Percentiles rank a stretch among this genome's conserved stretches.
These are phyloP conservation scores for Lepiota brunneoincarnata DNA, from an alignment of 768 basidiomycete species.

Conservation along the genomic window DNA sequence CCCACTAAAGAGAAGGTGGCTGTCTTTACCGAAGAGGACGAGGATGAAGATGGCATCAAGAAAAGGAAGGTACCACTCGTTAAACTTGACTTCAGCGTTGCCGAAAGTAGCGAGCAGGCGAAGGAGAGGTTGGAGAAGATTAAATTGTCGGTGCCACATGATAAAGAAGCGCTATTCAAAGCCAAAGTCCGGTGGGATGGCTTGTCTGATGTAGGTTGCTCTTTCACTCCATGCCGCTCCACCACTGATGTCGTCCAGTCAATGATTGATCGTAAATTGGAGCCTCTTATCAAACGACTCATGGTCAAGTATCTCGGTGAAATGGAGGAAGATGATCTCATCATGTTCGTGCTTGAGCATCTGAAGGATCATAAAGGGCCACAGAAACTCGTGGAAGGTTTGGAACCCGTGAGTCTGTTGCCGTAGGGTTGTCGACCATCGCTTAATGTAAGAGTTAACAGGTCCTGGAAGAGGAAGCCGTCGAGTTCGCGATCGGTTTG, in stretches of 20 bases:
- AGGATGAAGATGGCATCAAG: slow-evolving; percentile 82
- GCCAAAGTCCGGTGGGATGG: slow-evolving; percentile 91
- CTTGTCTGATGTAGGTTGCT: slow-evolving; percentile 68
- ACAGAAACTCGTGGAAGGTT: slow-evolving; percentile 80
- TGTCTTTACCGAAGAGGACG: slow-evolving; percentile 78
- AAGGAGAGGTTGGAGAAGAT: slow-evolving; percentile 81
- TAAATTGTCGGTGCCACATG: slow-evolving; percentile 66
- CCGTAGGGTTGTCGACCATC: neutral
- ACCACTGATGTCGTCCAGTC: slow-evolving; percentile 40
- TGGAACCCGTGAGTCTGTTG: slow-evolving; percentile 74
- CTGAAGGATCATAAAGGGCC: slow-evolving; percentile 88
- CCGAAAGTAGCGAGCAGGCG: slow-evolving; percentile 75
- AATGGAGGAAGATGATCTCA: slow-evolving; percentile 89
- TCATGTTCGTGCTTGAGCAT: slow-evolving; percentile 92
- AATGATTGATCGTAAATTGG: slow-evolving; percentile 82
- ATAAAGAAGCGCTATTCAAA: slow-evolving; percentile 79
- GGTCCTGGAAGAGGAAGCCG: slow-evolving; percentile 93
- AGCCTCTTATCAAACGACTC: slow-evolving; percentile 76
- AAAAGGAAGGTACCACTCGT: slow-evolving; percentile 86
- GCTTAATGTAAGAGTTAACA: slow-evolving; percentile 26
- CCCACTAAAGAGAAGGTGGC: slow-evolving; percentile 51
- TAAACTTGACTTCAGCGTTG: slow-evolving; percentile 85
- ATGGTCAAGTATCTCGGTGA: slow-evolving; percentile 91
- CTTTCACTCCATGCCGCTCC: slow-evolving; percentile 12
- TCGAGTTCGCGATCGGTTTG: slow-evolving; percentile 69